A percentile compares a stretch with the other conserved stretches of the same genome.
phyloP scores from a whole-genome alignment of 108 stramenopile genomes.

The Cyclotella atomus region DNA sequence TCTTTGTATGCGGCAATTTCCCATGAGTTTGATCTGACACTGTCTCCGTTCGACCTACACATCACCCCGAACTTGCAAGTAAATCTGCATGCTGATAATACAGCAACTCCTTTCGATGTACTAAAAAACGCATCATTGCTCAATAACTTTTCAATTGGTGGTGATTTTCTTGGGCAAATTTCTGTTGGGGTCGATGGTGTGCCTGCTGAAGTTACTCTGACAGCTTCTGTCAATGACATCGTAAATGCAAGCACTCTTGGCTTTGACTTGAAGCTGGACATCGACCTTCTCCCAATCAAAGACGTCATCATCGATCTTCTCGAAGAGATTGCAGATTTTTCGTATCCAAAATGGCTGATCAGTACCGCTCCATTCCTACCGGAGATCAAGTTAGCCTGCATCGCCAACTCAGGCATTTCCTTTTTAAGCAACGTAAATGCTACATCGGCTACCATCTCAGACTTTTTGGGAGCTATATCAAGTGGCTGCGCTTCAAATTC shows the following conservation, averaged over 20 bases:
- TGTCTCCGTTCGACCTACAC: background rate
- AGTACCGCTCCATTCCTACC: background rate
- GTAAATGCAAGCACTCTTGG: background rate
- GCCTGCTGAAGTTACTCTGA: slow-evolving; percentile 12
- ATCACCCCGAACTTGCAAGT: background rate
- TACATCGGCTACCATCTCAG: background rate
- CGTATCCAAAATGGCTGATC: background rate
- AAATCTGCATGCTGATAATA: background rate
- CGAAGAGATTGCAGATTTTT: background rate
- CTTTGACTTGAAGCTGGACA: background rate
- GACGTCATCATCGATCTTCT: background rate
- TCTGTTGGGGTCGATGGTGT: slow-evolving; percentile 3
- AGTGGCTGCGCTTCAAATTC: background rate
- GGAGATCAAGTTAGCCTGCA: background rate
- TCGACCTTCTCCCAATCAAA: background rate
- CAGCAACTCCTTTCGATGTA: slow-evolving; percentile 10
- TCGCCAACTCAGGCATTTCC: background rate
- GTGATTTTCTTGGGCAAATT: slow-evolving; percentile 1
- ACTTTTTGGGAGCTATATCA: background rate
- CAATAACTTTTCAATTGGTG: background rate
- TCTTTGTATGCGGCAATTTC: background rate
- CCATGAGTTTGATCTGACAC: background rate
- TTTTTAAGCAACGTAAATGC: background rate
- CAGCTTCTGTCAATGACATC: background rate
- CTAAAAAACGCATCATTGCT: background rate